phyloP scores from a whole-genome alignment of 495 filamentous ascomycete species.

The Penicillium diatomitis region DNA sequence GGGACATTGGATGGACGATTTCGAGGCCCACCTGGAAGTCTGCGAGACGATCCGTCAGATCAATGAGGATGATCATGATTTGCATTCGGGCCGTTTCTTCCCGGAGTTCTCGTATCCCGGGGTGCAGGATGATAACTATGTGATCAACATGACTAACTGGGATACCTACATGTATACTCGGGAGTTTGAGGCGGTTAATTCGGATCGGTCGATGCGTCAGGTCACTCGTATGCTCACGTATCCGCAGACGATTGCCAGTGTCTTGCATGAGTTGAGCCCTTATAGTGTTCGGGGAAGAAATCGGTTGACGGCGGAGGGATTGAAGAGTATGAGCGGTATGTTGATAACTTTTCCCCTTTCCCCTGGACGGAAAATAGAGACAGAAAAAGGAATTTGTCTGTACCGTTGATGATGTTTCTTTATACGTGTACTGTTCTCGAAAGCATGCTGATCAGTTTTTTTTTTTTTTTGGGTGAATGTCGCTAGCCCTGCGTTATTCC shows the following conservation, averaged over 20 bases:
- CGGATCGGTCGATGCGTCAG: constrained; percentile 78
- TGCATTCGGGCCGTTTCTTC: constrained; percentile 83
- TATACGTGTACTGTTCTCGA: too few species aligned
- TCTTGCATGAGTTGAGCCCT: constrained; percentile 88
- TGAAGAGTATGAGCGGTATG: constrained; percentile 87
- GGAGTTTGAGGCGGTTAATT: constrained; percentile 79
- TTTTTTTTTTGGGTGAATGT: too few species aligned
- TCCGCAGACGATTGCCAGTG: constrained; percentile 80
- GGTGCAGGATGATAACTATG: constrained; percentile 78
- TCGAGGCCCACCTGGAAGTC: constrained; percentile 80
- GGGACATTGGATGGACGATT: constrained; percentile 91
- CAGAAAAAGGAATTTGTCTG: too few species aligned
- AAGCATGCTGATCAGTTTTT: too few species aligned
- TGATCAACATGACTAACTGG: constrained; percentile 98
- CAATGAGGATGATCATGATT: constrained; percentile 97
- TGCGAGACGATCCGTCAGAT: constrained; percentile 85
- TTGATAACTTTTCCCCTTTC: neutral
- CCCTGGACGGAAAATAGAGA: too few species aligned
- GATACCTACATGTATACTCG: constrained; percentile 90
- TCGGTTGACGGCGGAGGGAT: constrained; percentile 73
- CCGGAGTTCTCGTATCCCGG: constrained; percentile 88
- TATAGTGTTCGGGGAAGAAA: constrained; percentile 66
- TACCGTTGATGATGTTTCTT: too few species aligned
- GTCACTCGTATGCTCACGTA: constrained; percentile 90
- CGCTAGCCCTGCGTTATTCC: constrained; percentile 76